Percentiles rank a stretch among this genome's conserved stretches.
These are phyloP conservation scores for Linum trigynum DNA, from an alignment of 345 rosid genomes.

Conservation along the genomic window DNA sequence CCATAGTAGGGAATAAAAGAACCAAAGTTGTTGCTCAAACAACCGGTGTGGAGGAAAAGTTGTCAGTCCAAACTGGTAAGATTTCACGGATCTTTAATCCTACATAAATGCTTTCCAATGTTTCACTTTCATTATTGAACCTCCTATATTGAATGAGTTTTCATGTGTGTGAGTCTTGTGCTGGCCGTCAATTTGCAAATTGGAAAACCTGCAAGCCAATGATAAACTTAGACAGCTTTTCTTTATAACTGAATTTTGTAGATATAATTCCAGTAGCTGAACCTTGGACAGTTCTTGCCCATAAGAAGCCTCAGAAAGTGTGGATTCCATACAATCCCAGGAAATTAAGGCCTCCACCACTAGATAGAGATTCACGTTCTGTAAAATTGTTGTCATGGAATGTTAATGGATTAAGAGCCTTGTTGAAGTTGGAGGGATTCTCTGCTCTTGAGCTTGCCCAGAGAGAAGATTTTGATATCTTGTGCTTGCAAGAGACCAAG, in stretches of 20 bases:
- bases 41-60: constrained; percentile 22
- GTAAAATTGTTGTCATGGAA: constrained; percentile 87
- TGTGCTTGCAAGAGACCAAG: constrained; percentile 96
- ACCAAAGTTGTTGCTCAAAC: constrained; percentile 21
- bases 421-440: constrained; percentile 58
- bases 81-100: constrained; percentile 21
- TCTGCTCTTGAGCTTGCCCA: constrained; percentile 75
- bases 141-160: background rate
- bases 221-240: constrained; percentile 15
- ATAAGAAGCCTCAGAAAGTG: constrained; percentile 83
- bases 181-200: constrained; percentile 21
- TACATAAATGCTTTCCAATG: background rate
- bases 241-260: constrained; percentile 9
- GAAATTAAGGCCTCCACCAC: constrained; percentile 65
- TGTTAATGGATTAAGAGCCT: constrained; percentile 85
- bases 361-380: constrained; percentile 31
- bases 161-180: background rate
- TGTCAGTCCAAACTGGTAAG: constrained; percentile 27
- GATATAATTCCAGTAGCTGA: constrained; percentile 35
- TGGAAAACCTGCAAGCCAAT: constrained; percentile 19
- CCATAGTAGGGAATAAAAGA: constrained; percentile 12
- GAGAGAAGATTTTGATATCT: constrained; percentile 69
- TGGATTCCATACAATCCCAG: constrained; percentile 80
- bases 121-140: background rate
- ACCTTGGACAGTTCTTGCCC: constrained; percentile 84